Base-by-base conservation (phyloP, 2,329 filamentous ascomycete species). In the Diaporthe nobilis region DNA sequence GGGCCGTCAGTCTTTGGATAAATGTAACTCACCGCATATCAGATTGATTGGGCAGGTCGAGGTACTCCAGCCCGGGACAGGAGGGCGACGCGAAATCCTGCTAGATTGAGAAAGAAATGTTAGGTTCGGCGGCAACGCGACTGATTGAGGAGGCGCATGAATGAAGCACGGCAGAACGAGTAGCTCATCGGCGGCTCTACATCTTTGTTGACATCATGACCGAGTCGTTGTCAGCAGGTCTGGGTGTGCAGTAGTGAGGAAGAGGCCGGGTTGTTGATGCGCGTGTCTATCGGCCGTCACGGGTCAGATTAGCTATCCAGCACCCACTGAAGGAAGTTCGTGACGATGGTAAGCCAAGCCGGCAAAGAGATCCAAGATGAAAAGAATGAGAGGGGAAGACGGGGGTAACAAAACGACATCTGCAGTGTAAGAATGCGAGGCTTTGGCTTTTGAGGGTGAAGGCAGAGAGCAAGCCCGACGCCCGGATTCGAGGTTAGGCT, bases 71-170 rank as follows among this genome's bases (percentile, higher is more conserved):
- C 82, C 87, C 88, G 80, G 83, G 80, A 81, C 85, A 86, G 75
- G 85, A 83, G 83, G 88, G 85, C 83, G 89, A 88, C 83, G 89
- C 87, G 84, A 89, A 90, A 81, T 90, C 89, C 87, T 90, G 85
- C 82, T 86, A 79, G 78, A 82, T 77, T 39, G 77, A 77, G 70
- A 73, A 73, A 74, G n/a, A 78, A 57, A 68, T 61, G 80, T 82
- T 79, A 83, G 80, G 78, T 76, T 81, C 78, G 78, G 75, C 61
- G 58, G 61, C 34, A 65, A 47, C 22, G 61, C 37, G 58, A 37
- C 37, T 71, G 42, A 61, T 44, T 55, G 39, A 49, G 12, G 39
- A 61, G 20, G 37, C 81, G 84, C 13, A 61, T 63, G 25, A 58
- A 31, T 39, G 37, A 58, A 67, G 34, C 53, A 53, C 51, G 22